Evolutionary conservation across 1,284 basidiomycete species (phyloP), one percentile per base, ranked within the genome.

Genomic region (Naganishia albida): DNA sequence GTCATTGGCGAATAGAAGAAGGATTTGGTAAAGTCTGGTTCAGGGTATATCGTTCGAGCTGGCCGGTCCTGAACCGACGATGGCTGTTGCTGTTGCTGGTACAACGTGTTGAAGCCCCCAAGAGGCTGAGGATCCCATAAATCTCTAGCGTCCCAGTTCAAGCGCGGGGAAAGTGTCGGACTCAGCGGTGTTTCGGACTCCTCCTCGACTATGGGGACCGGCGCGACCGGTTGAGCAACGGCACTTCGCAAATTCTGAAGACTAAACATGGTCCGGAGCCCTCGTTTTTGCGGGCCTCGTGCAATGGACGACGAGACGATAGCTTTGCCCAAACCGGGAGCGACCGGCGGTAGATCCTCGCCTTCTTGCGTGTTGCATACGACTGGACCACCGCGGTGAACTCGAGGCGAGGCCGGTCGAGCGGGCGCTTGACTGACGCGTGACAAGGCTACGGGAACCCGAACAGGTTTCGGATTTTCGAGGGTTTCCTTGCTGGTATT

Each of bases 1-100:
- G 78, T 79, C 1, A 70, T 49, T 7, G 78, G 78, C 65, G 76
- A 76, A 70, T 79, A 79, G 70, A 79, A 79, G 73, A 79, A 79
- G 16, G 76, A 78, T 67, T 76, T 74, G 7, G 76, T 71, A 65
- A 75, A 79, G 67, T 79, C 78, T 56, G 65, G 67, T 38, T 66
- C 67, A 42, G 57, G 56, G 25, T 65, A 65, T 12, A 57, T 56
- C 2, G 42, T 43, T 25, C 57, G 44, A 2, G 55, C 48, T 38
- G 39, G 16, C 8, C n/a, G 38, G 18, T 50, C 28, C n/a, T 16
- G 23, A 16, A n/a, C 30, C 8, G 28, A 26, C 8, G n/a, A 15
- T n/a, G 28, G 8, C 30, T 50, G 40, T 28, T 52, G 52, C 39
- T 48, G 23, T 39, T 50, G 56, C 34, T 46, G 26, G 39, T 64